A percentile compares a stretch with the other conserved stretches of the same genome.
Evolutionary conservation across 2,329 filamentous ascomycete genomes (phyloP).

Genomic region (Ceratocystis lukuohia): DNA sequence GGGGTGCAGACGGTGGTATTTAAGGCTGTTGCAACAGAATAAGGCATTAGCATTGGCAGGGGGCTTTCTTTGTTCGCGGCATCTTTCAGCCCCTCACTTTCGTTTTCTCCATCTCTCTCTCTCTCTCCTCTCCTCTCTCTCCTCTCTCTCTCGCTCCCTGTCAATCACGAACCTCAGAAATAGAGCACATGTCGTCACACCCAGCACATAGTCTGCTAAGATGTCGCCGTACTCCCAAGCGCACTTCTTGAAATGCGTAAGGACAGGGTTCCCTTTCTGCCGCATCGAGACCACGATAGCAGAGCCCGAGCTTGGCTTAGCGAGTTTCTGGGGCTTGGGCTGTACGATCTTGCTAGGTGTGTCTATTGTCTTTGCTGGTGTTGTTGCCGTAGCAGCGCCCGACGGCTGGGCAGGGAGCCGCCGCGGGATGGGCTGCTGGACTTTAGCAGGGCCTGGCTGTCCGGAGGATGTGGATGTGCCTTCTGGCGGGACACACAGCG

Average conservation of each 20-base stretch:
- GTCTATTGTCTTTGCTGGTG: constrained; percentile 22
- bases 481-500: not conserved
- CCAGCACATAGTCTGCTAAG: constrained; percentile 84
- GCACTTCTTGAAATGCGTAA: constrained; percentile 66
- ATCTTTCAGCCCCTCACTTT: not conserved
- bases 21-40: constrained; percentile 42
- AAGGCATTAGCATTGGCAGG: not conserved
- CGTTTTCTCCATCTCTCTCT: not conserved
- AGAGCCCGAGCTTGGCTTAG: constrained; percentile 50
- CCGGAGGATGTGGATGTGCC: not conserved
- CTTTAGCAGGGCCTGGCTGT: constrained; percentile 20
- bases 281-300: constrained; percentile 80
- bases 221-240: constrained; percentile 97
- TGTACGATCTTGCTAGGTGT: constrained; percentile 54
- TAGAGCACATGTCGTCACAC: constrained; percentile 73
- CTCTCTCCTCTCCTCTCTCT: too few species aligned
- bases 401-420: constrained; percentile 35
- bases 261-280: constrained; percentile 88
- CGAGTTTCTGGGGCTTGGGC: constrained; percentile 75
- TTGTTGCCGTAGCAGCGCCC: constrained; percentile 11
- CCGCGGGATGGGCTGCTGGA: constrained; percentile 40
- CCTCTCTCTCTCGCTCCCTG: not conserved
- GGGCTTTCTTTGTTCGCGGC: not conserved
- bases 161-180: constrained; percentile 50
- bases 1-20: constrained; percentile 92